Evolutionary conservation across 257 asterid species (phyloP), one percentile per base, ranked within the genome.

Genomic region (Datura wrightii): DNA sequence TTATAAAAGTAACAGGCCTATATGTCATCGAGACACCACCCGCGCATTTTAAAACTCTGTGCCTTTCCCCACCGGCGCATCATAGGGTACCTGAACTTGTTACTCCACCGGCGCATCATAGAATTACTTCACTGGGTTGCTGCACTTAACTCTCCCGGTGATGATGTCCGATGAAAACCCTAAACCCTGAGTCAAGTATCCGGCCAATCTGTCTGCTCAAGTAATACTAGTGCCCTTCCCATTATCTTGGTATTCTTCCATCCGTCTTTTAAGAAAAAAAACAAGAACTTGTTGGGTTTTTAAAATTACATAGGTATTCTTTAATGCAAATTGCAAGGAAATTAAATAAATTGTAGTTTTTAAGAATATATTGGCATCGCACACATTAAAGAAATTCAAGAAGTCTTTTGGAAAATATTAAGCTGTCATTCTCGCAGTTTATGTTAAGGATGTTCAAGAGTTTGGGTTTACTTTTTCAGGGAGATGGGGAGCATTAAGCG

Each of bases 401-500:
- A 70, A 69, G 15, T 67, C 31, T 15, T 6, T 39, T 16, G 7
- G 6, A 36, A 36, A 65, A 34, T 5, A 37, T 6, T 18, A 18
- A n/a, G 79, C 8, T 70, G 79, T n/a, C 11, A 44, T 42, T 70
- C 36, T n/a, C 34, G 2, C 16, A 8, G 31, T 9, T 9, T 42
- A 41, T 41, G 53, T 18, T 39, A 41, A 70, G 37, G 54, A 42
- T 46, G 63, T 74, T 46, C 55, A 83, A 54, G 67, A 70, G 62
- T 58, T 72, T 52, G 15, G 31, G 70, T 67, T 54, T 70, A 62
- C 80, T 48, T 34, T 19, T 59, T 37, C 56, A 79, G 88, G 81
- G 55, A 84, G 82, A 96, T 93, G 99, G 91, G 90, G 87, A 85
- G 89, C 79, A 92, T 96, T 67, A 85, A 91, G 90, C 89, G 92